A percentile compares a stretch with the other conserved stretches of the same genome.
Evolutionary conservation across 1,284 basidiomycete species (phyloP).

Genomic region (Acaromyces ingoldii): DNA sequence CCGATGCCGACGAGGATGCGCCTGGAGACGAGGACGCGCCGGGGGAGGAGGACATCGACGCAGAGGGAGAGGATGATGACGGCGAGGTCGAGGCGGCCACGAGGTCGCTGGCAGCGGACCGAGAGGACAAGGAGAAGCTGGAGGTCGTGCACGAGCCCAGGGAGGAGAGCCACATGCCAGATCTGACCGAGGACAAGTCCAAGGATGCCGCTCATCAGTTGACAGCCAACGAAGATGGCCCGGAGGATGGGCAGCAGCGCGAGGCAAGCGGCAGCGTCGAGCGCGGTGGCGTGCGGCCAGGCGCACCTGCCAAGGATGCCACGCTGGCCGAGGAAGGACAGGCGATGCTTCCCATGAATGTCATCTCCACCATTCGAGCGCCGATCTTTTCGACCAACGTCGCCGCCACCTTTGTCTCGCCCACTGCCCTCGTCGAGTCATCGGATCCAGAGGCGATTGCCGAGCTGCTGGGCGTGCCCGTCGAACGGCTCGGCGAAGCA

Average conservation of each 20-base stretch:
- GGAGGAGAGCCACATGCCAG: constrained; percentile 23
- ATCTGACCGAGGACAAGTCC: constrained; percentile 12
- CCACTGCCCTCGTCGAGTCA: constrained; percentile 30
- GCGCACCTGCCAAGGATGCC: constrained; percentile 21
- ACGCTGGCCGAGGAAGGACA: constrained; percentile 26
- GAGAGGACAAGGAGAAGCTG: constrained; percentile 17
- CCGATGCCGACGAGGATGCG: too few relatives aligned
- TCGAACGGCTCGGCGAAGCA: constrained; percentile 20
- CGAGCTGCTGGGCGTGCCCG: constrained; percentile 32
- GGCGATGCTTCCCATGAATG: constrained; percentile 30
- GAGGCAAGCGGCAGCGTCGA: constrained; percentile 33
- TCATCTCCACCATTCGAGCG: constrained; percentile 40
- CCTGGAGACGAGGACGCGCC: constrained; percentile 18
- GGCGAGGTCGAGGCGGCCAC: constrained; percentile 28
- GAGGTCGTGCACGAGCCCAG: constrained; percentile 27
- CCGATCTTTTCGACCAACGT: constrained; percentile 44
- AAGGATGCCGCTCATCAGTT: constrained; percentile 4
- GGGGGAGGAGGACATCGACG: constrained; percentile 10
- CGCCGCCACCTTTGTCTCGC: constrained; percentile 36
- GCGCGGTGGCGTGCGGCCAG: constrained; percentile 12
- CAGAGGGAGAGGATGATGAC: constrained; percentile 26
- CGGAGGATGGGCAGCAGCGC: constrained; percentile 25
- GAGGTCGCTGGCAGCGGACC: constrained; percentile 20
- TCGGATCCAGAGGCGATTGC: constrained; percentile 35
- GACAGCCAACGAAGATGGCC: constrained; percentile 14